These are phyloP conservation scores for Tricladium varicosporioides DNA, from an alignment of 2,329 filamentous ascomycete species.

Conservation along the genomic window DNA sequence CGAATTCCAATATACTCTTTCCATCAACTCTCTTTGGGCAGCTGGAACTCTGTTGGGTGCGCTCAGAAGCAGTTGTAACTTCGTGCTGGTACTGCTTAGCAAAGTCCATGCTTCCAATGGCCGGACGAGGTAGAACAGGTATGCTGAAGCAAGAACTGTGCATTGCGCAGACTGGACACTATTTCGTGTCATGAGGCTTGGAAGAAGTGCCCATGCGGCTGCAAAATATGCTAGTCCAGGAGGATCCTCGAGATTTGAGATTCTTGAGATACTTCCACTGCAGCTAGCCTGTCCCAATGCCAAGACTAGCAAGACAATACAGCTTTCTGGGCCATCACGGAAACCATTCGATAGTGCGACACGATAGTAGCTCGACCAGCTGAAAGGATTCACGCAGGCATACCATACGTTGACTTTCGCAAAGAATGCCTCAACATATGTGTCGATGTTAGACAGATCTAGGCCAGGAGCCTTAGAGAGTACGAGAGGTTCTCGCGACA, in stretches of 20 bases:
- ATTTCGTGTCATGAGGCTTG: slow-evolving; percentile 76
- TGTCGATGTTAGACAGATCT: slow-evolving; percentile 70
- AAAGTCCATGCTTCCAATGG: slow-evolving; percentile 82
- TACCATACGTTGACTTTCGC: slow-evolving; percentile 83
- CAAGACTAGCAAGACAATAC: slow-evolving; percentile 75
- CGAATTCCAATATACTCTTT: slow-evolving; percentile 82
- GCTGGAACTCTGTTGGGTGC: slow-evolving; percentile 68
- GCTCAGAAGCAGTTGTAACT: slow-evolving; percentile 75
- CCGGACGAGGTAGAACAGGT: slow-evolving; percentile 78
- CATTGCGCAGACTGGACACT: slow-evolving; percentile 77
- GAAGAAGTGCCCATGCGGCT: slow-evolving; percentile 74
- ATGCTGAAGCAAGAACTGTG: slow-evolving; percentile 76
- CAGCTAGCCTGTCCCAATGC: slow-evolving; percentile 75
- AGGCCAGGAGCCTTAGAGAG: slow-evolving; percentile 64
- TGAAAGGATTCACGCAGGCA: slow-evolving; percentile 79
- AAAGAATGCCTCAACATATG: slow-evolving; percentile 78
- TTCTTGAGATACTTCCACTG: slow-evolving; percentile 71
- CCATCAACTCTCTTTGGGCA: slow-evolving; percentile 69
- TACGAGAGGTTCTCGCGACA: slow-evolving; percentile 73
- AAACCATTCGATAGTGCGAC: slow-evolving; percentile 74
- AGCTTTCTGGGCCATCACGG: slow-evolving; percentile 76
- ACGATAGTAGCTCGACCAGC: slow-evolving; percentile 73
- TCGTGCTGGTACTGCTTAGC: slow-evolving; percentile 76
- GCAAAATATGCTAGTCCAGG: slow-evolving; percentile 79
- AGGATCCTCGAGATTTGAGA: slow-evolving; percentile 66